phyloP scores from a whole-genome alignment of 2,329 filamentous ascomycete species.

The Cordyceps cicadae region DNA sequence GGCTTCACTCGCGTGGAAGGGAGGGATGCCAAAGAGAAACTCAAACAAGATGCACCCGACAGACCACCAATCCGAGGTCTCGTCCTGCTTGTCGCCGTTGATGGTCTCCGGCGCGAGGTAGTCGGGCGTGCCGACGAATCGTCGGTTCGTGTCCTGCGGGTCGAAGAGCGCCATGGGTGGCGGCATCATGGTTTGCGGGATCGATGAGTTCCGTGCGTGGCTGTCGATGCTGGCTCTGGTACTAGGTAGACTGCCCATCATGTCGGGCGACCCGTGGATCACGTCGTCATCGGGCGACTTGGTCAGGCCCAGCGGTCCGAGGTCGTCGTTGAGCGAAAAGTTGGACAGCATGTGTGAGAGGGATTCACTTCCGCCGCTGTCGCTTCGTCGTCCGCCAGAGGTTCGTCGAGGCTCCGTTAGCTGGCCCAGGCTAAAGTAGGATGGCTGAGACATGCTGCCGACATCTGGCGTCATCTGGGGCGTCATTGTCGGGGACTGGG shows the following conservation, averaged over 20 bases:
- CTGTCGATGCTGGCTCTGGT: constrained; percentile 26
- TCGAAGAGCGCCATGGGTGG: constrained; percentile 94
- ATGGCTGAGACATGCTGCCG: constrained; percentile 66
- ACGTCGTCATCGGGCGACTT: constrained; percentile 67
- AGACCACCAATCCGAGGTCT: constrained; percentile 99
- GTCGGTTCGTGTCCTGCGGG: constrained; percentile 82
- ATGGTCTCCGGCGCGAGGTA: constrained; percentile 97
- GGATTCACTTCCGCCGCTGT: constrained; percentile 84
- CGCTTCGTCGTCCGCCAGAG: constrained; percentile 72
- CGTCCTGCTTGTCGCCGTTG: constrained; percentile 88
- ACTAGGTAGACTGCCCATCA: constrained; percentile 39
- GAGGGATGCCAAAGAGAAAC: constrained; percentile 85
- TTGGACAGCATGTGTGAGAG: constrained; percentile 74
- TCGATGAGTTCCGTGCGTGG: constrained; percentile 24
- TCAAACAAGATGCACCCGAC: constrained; percentile 98
- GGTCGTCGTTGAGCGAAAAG: constrained; percentile 63
- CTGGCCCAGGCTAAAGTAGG: constrained; percentile 76
- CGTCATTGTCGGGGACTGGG: constrained; percentile 71
- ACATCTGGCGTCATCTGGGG: constrained; percentile 74
- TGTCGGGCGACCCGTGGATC: constrained; percentile 69
- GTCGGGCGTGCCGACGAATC: constrained; percentile 94
- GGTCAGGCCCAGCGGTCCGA: constrained; percentile 31
- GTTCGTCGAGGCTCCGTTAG: constrained; percentile 55
- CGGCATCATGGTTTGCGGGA: constrained; percentile 61
- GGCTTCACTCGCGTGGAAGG: constrained; percentile 83